Evolutionary conservation across 805 yeast species (phyloP), one percentile per base, ranked within the genome.

Genomic region (Pichia thaimueangensis): DNA sequence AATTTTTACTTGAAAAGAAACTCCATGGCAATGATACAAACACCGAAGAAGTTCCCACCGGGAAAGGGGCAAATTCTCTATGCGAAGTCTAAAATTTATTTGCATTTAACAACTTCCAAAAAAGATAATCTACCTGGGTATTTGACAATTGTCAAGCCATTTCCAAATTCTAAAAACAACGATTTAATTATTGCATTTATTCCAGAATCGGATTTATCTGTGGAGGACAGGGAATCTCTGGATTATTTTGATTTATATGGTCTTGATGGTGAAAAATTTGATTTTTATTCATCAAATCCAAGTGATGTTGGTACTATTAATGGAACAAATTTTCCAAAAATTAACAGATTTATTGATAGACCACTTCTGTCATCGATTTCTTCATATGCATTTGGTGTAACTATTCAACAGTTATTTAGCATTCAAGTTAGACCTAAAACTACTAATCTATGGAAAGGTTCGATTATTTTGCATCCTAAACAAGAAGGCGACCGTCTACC

Each of bases 401-500:
- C 78, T 15, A 58, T 85, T 23, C 57, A 74, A 29, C 73, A 71
- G 45, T 57, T 91, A 5, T 91, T 79, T 59, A 84, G 95, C 21
- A 70, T 93, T 31, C 95, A 89, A 59, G 74, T 82, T 11, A 71
- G 97, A 41, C 81, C 81, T 2, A 97, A 96, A 6, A 79, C 88
- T 2, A 66, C 78, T 13, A 95, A 89, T 2, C 80, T 88, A 78
- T 91, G 97, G 96, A 78, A 75, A 63, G 99, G 99, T 0, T 85
- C 96, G 0, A 65, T 91, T 13, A 67, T 87, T 2, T 61, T 93
- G 23, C 82, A 86, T 60, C 76, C 91, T 2, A 74, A 75, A 49
- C 76, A 65, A 32, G 77, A 77, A 8, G 29, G 54, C 30, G 82
- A 77, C 42, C 76, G 79, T 34, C 63, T 87, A 15, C 97, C 97